Base-by-base conservation (phyloP, 2,329 filamentous ascomycete species). In the Balansia obtecta region DNA sequence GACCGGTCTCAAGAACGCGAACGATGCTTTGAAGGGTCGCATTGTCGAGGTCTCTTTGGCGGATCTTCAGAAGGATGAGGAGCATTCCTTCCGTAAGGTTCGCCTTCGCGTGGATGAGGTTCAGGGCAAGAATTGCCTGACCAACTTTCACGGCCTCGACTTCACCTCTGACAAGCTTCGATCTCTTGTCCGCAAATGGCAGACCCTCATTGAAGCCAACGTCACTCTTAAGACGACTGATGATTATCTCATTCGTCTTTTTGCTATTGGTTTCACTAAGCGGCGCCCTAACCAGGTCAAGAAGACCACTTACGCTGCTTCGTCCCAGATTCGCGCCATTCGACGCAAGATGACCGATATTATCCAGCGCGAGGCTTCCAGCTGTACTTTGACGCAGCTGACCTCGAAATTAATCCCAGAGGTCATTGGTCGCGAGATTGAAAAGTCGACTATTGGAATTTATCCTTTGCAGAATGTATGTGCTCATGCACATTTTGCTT, bases 101-200 rank as follows among this genome's bases (percentile, higher is more conserved):
- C 95, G 95, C 82, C 89, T 98, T 70, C 85, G 93, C 61, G 88
- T 97, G 66, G 93, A 98, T 69, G 93, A 98, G 78, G 84, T 98
- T 58, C 93, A 98, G 79, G 93, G 93, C 80, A 96, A 96, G 85
- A 97, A 95, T 85, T 97, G 93, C 80, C 78, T 98, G 74, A 97
- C 93, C 81, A 96, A 96, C 85, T 98, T 98, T 86, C 90, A 98
- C 84, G 93, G 93, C 65, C 84, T 98, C 71, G 93, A 98, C 79
- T 97, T 98, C 86, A 98, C 93, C 71, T 96, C 93, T 65, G 93
- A 98, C 84, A 98, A 98, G 83, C 86, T 98, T 66, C 88, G 93
- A 70, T 97, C 93, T 58, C 85, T 98, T 61, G 93, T 98, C 65
- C 90, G 93, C 79, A 98, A 98, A 81, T 98, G 93, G 93, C 93